Base-by-base conservation (phyloP, 108 stramenopile species). In the Epipyxis sp. region DNA sequence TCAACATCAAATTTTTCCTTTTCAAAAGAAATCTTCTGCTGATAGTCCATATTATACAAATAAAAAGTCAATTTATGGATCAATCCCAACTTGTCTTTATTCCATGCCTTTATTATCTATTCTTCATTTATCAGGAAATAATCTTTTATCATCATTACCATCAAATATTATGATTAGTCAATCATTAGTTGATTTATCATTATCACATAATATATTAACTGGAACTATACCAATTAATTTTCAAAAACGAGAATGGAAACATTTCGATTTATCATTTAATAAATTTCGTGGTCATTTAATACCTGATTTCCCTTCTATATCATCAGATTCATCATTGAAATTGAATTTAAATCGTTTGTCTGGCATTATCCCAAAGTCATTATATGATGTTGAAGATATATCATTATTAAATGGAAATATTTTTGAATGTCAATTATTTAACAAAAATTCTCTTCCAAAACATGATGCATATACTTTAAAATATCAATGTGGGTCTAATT, bases 61-160 rank as follows among this genome's bases (percentile, higher is more conserved):
- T 16, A 3, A 10, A 6, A 39, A 25, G 44, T 3, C 41, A 29
- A 27, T 74, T 10, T 27, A 10, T 27, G 32, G 32, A 13, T 13
- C 41, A 16, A 42, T 74, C 10, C 71, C 71, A 37, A 10, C 71
- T 32, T 74, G 71, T 74, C 71, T 74, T 29, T 74, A 27, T 30
- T 39, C 44, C 44, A 13, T 13, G 3, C 44, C 46, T 10, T 42
- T 16, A 6, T 42, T 74, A 42, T 29, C 40, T 37, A 27, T 39
- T 13, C 34, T 74, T 13, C 71, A 74, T 32, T 6, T 74, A 10
- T 74, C 71, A 42, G 34, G 71, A 16, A 74, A 74, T 42, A 25
- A 13, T 20, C 65, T 68, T 13, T 37, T 37, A 20, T 20, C 29
- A 20, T 13, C 10, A 6, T 32, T 74, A 10, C 6, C 6, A 34